phyloP scores from a whole-genome alignment of 257 asterid species.

The Datura wrightii region DNA sequence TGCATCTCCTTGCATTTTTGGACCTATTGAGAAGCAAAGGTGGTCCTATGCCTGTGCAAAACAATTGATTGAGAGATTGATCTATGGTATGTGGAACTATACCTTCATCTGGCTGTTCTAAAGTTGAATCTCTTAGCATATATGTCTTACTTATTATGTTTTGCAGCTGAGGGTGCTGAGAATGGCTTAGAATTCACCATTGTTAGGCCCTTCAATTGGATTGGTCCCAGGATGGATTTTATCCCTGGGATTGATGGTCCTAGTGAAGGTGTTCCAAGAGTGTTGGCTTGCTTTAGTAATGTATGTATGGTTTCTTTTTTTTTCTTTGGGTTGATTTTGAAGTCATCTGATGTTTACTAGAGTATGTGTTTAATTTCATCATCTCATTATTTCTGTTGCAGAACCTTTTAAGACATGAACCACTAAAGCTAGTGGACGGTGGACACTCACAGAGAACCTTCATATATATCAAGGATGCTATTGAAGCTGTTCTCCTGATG shows the following conservation, averaged over 20 bases:
- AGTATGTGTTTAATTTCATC: constrained; percentile 28
- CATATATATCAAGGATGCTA: constrained; percentile 89
- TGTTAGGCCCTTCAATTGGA: constrained; percentile 98
- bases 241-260: constrained; percentile 98
- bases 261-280: constrained; percentile 97
- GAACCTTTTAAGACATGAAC: constrained; percentile 90
- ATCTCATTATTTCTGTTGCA: constrained; percentile 36
- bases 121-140: constrained; percentile 26
- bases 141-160: constrained; percentile 38
- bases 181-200: constrained; percentile 91
- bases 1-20: constrained; percentile 89
- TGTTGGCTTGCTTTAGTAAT: constrained; percentile 94
- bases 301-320: constrained; percentile 42
- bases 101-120: constrained; percentile 33
- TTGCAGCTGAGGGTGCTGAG: constrained; percentile 97
- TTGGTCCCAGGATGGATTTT: constrained; percentile 98
- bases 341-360: background rate
- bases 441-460: constrained; percentile 95
- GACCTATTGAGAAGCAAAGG: constrained; percentile 95
- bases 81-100: constrained; percentile 70
- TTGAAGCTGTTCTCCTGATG: constrained; percentile 93
- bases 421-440: constrained; percentile 93
- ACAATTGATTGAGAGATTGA: constrained; percentile 92
- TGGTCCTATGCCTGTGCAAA: constrained; percentile 99
- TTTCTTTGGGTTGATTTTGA: background rate